phyloP scores from a whole-genome alignment of 2,329 filamentous ascomycete genomes.

The Aureobasidium sp. region DNA sequence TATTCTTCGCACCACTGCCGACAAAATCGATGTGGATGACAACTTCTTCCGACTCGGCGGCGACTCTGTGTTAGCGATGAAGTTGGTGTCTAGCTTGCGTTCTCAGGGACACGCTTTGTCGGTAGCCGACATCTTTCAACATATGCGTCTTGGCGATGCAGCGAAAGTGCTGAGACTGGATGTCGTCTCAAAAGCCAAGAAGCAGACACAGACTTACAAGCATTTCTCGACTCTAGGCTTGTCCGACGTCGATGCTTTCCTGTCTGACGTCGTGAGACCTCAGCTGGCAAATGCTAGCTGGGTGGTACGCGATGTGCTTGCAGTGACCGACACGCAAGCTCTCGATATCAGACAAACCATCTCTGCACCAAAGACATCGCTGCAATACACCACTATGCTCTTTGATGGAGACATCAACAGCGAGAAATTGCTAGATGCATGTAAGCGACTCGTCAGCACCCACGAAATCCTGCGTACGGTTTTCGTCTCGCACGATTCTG shows the following conservation, averaged over 20 bases:
- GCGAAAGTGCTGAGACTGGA: constrained; percentile 43
- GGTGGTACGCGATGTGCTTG: constrained; percentile 24
- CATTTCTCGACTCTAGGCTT: constrained; percentile 47
- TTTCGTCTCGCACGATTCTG: constrained; percentile 42
- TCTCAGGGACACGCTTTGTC: constrained; percentile 43
- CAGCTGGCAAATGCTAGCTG: constrained; percentile 42
- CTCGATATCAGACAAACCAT: constrained; percentile 48
- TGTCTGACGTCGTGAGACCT: constrained; percentile 44
- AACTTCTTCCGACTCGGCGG: constrained; percentile 57
- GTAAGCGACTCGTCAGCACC: constrained; percentile 49
- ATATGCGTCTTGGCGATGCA: constrained; percentile 44
- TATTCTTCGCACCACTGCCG: constrained; percentile 39
- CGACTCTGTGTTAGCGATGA: constrained; percentile 56
- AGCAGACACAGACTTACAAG: constrained; percentile 28
- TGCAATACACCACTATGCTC: constrained; percentile 59
- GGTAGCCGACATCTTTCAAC: constrained; percentile 51
- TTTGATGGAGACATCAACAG: constrained; percentile 48
- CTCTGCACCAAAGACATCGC: constrained; percentile 52
- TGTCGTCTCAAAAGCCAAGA: constrained; percentile 10
- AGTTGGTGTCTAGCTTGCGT: constrained; percentile 49
- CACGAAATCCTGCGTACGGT: constrained; percentile 47
- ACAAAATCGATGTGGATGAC: constrained; percentile 47
- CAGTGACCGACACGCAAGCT: constrained; percentile 23
- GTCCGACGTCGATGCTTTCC: constrained; percentile 37
- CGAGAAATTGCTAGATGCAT: constrained; percentile 43